Percentiles rank a stretch among this genome's conserved stretches.
Evolutionary conservation across 257 asterid species (phyloP).

Genomic region (Petrea volubilis): DNA sequence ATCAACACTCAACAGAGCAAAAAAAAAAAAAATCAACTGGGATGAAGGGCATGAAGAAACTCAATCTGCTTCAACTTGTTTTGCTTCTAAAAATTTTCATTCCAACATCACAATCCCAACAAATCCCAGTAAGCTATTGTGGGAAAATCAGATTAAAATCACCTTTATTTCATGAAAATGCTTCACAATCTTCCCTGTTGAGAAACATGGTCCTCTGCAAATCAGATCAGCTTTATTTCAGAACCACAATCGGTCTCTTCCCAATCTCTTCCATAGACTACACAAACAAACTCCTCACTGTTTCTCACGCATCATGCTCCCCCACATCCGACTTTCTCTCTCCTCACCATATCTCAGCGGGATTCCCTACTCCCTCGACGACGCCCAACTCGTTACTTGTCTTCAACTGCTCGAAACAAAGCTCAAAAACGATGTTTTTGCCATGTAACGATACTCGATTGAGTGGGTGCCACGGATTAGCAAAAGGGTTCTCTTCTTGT

Average conservation of each 20-base stretch:
- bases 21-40: not conserved
- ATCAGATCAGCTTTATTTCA: slow-evolving; percentile 41
- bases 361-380: slow-evolving; percentile 36
- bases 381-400: slow-evolving; percentile 41
- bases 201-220: slow-evolving; percentile 47
- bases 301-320: slow-evolving; percentile 44
- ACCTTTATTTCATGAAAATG: slow-evolving; percentile 25
- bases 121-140: slow-evolving; percentile 25
- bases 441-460: slow-evolving; percentile 11
- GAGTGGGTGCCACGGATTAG: not conserved
- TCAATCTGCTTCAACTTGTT: slow-evolving; percentile 31
- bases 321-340: slow-evolving; percentile 35
- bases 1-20: slow-evolving; percentile 7
- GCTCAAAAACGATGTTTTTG: not conserved
- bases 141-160: slow-evolving; percentile 37
- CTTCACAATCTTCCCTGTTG: slow-evolving; percentile 28
- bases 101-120: slow-evolving; percentile 27
- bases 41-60: slow-evolving; percentile 44
- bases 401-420: slow-evolving; percentile 37
- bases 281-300: slow-evolving; percentile 32
- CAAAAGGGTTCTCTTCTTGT: slow-evolving; percentile 26
- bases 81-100: slow-evolving; percentile 15
- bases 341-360: slow-evolving; percentile 40
- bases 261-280: slow-evolving; percentile 45
- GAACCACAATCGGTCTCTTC: slow-evolving; percentile 56